phyloP scores from a whole-genome alignment of 805 yeast species.

The Yarrowia deformans region DNA sequence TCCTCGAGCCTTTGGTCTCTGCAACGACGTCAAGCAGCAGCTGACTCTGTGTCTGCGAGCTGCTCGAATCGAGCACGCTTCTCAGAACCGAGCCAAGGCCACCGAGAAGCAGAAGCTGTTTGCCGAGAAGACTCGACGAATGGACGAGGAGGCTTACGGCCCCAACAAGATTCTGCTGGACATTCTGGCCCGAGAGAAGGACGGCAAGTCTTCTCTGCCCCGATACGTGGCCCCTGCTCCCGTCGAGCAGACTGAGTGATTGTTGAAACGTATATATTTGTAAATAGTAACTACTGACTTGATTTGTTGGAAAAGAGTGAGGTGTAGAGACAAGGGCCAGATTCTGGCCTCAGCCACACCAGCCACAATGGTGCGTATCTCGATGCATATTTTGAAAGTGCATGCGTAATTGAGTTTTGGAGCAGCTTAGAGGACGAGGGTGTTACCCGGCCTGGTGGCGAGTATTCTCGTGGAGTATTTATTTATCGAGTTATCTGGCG shows the following conservation, averaged over 20 bases:
- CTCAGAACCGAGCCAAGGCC: conserved; percentile 57
- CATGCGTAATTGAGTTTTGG: conserved; percentile 23
- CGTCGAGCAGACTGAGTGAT: conserved; percentile 23
- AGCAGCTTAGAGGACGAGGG: conserved; percentile 2
- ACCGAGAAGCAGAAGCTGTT: conserved; percentile 63
- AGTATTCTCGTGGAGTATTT: too few relatives aligned
- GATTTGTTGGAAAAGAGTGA: not conserved
- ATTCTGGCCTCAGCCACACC: conserved; percentile 27
- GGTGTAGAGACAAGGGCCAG: not conserved
- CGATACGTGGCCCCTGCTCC: conserved; percentile 34
- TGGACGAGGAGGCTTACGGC: conserved; percentile 82
- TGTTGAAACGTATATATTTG: conserved; percentile 29
- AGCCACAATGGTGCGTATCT: conserved; percentile 28
- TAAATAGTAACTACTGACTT: conserved; percentile 37
- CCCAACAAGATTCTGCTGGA: conserved; percentile 50
- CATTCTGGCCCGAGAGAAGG: conserved; percentile 37
- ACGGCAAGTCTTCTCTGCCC: conserved; percentile 39
- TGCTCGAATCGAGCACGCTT: conserved; percentile 70
- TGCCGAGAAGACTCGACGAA: conserved; percentile 63
- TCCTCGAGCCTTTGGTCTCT: conserved; percentile 76
- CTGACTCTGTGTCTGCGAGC: conserved; percentile 79
- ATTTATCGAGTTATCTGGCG: too few relatives aligned
- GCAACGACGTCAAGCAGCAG: conserved; percentile 84
- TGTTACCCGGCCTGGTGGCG: conserved; percentile 9
- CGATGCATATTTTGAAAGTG: conserved; percentile 7